Conservation (phyloP, 2,329 filamentous ascomycete genomes). For the Hawksworthiomyces lignivorus region DNA sequence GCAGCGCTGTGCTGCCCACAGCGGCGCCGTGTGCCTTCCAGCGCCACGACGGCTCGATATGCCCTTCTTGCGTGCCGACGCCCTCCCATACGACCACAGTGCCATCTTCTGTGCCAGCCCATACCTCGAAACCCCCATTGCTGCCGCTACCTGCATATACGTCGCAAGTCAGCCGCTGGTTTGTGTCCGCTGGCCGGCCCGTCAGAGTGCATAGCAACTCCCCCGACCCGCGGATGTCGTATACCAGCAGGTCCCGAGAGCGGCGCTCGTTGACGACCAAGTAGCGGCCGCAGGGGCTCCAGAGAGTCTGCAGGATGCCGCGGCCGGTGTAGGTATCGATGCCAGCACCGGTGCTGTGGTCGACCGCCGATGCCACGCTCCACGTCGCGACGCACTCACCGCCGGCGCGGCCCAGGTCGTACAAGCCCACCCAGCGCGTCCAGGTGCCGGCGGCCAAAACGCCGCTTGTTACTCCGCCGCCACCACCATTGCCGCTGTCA, state of each 20-base stretch:
- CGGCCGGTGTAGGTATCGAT: conserved; percentile 37
- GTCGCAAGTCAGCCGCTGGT: conserved; percentile 50
- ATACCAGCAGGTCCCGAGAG: conserved; percentile 48
- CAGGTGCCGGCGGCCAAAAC: conserved; percentile 56
- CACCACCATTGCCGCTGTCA: conserved; percentile 21
- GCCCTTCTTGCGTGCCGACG: conserved; percentile 40
- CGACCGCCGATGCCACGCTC: conserved; percentile 42
- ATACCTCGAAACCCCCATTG: conserved; percentile 48
- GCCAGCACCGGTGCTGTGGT: neutral
- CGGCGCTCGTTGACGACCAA: conserved; percentile 55
- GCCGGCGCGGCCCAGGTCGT: conserved; percentile 50
- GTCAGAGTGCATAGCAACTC: conserved; percentile 46
- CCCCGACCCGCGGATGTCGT: conserved; percentile 54
- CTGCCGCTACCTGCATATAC: conserved; percentile 33
- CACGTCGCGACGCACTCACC: conserved; percentile 48
- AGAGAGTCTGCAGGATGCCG: conserved; percentile 53
- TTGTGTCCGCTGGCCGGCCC: conserved; percentile 42
- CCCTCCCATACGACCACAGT: conserved; percentile 51
- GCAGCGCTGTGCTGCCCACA: conserved; percentile 42
- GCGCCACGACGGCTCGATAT: conserved; percentile 37
- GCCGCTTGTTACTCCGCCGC: conserved; percentile 21
- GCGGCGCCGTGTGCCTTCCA: conserved; percentile 41
- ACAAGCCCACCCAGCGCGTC: conserved; percentile 55
- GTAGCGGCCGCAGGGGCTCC: conserved; percentile 58
- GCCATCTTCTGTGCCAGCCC: conserved; percentile 51